Base-by-base conservation (phyloP, 306 rosid genomes). In the Pyrus pyrifolia region DNA sequence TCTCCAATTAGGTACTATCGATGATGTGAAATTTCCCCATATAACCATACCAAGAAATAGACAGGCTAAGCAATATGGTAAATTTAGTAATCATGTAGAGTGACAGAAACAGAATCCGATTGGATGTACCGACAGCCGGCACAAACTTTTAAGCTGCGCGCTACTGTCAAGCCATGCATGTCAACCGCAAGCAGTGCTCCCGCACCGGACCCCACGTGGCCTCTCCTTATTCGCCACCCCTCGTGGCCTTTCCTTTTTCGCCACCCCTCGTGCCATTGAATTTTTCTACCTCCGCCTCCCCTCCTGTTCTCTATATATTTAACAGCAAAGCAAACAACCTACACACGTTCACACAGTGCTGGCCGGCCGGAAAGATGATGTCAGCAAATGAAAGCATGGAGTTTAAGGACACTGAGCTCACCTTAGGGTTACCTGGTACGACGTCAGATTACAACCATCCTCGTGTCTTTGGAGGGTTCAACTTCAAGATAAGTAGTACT, bases 71-170 rank as follows among this genome's bases (percentile, higher is more conserved):
- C 40, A 25, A 35, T 33, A 4, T n/a, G 4, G 63, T 58, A 44
- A 67, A 21, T 22, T 38, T 67, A 42, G 11, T 4, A 49, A 49
- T 49, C 17, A 15, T 49, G 21, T 49, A 65, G 49, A 38, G 46
- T 9, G 42, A 69, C 80, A 42, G 69, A 70, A 82, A 53, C 55
- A 2, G 77, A 68, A 40, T 42, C 51, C 71, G 38, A 69, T 75
- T 75, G 79, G 53, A 79, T 75, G 80, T 29, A 83, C 83, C 86
- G 83, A 75, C 86, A 79, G 59, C 13, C 31, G 67, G 69, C 57
- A 71, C 86, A 65, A 79, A 75, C 52, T 64, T 83, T 52, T 44
- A 78, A 63, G 82, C 78, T 65, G 55, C 33, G 5, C 33, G 33
- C 68, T 61, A 53, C 72, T 35, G 76, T 55, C 73, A 27, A 62